A percentile compares a stretch with the other conserved stretches of the same genome.
These are phyloP conservation scores for Neonectria ditissima DNA, from an alignment of 2,329 filamentous ascomycete species.

Conservation along the genomic window DNA sequence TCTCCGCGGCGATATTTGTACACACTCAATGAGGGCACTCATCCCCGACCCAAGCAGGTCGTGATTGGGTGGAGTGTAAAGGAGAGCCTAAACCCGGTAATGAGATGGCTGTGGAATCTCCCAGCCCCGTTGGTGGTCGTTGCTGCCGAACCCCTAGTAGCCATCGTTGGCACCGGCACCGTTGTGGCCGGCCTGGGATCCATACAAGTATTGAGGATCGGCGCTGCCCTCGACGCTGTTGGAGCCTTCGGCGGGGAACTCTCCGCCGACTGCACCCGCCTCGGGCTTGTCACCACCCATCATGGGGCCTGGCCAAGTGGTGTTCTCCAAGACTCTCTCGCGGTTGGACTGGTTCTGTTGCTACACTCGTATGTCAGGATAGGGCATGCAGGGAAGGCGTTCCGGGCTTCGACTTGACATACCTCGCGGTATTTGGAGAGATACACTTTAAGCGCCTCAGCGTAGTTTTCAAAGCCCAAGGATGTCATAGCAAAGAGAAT, in stretches of 20 bases:
- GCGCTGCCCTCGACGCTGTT: slow-evolving; percentile 55
- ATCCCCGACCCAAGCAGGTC: slow-evolving; percentile 11
- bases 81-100: neutral
- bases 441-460: slow-evolving; percentile 98
- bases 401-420: slow-evolving; percentile 54
- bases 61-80: neutral
- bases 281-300: slow-evolving; percentile 51
- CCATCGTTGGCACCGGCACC: slow-evolving; percentile 65
- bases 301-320: slow-evolving; percentile 48
- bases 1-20: slow-evolving; percentile 30
- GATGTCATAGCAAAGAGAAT: slow-evolving; percentile 99
- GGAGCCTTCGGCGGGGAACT: slow-evolving; percentile 56
- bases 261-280: slow-evolving; percentile 47
- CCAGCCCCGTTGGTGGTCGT: neutral
- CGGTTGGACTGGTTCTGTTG: slow-evolving; percentile 58
- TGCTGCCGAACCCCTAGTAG: slow-evolving; percentile 54
- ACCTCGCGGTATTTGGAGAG: slow-evolving; percentile 98
- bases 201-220: slow-evolving; percentile 64
- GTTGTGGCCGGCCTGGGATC: slow-evolving; percentile 67
- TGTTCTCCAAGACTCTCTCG: slow-evolving; percentile 53
- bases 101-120: neutral
- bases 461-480: slow-evolving; percentile 98
- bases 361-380: slow-evolving; percentile 37
- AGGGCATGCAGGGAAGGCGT: slow-evolving; percentile 17
- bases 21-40: slow-evolving; percentile 21